Conservation (phyloP, 129 eudicot genomes). For the Helichrysum umbraculigerum region DNA sequence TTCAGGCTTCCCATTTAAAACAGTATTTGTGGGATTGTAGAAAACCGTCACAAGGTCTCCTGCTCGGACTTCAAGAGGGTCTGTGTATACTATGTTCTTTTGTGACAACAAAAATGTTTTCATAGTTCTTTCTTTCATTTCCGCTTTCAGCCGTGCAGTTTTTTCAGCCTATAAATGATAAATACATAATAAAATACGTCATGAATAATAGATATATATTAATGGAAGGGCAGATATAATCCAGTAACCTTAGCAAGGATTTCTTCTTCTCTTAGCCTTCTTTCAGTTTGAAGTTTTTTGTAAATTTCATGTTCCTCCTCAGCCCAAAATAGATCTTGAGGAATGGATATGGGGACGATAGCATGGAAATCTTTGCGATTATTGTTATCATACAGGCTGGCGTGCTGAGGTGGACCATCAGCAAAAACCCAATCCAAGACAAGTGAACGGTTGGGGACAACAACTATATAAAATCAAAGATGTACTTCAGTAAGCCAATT, state of each 20-base stretch:
- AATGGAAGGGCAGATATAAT: background rate
- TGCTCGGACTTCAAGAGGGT: slow-evolving; percentile 90
- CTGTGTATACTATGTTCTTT: slow-evolving; percentile 86
- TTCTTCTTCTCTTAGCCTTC: slow-evolving; percentile 75
- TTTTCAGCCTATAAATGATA: slow-evolving; percentile 59
- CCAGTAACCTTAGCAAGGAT: slow-evolving; percentile 64
- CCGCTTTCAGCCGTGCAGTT: slow-evolving; percentile 75
- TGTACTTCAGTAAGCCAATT: slow-evolving; percentile 17
- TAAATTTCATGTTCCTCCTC: slow-evolving; percentile 72
- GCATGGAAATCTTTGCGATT: slow-evolving; percentile 82
- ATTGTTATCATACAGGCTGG: slow-evolving; percentile 78
- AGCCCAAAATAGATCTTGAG: slow-evolving; percentile 73
- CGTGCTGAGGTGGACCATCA: slow-evolving; percentile 90
- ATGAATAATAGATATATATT: background rate
- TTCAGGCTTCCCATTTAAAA: slow-evolving; percentile 81
- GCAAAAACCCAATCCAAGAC: slow-evolving; percentile 99
- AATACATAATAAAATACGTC: background rate
- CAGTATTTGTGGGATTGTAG: slow-evolving; percentile 84
- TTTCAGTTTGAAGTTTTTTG: slow-evolving; percentile 75
- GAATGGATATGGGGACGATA: slow-evolving; percentile 57
- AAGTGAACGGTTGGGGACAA: slow-evolving; percentile 77
- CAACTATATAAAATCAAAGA: slow-evolving; percentile 53
- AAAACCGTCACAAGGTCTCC: slow-evolving; percentile 65
- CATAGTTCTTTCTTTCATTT: slow-evolving; percentile 76
- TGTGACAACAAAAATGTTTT: slow-evolving; percentile 79